These are phyloP conservation scores for Serendipita indica DNA, from an alignment of 768 basidiomycete genomes.

Conservation along the genomic window DNA sequence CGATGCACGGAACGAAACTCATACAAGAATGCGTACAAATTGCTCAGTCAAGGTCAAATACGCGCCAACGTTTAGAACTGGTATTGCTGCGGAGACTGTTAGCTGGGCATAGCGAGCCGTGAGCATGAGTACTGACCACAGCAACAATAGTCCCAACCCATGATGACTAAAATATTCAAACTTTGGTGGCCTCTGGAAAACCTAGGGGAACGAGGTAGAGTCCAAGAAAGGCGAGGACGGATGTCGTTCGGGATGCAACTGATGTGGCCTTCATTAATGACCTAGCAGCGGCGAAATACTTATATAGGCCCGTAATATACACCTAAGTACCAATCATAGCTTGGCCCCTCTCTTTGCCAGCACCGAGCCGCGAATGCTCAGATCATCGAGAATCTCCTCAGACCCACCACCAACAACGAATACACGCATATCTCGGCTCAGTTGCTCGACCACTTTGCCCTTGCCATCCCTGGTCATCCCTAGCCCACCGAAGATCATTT, in stretches of 20 bases:
- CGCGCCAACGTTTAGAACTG: conserved; percentile 79
- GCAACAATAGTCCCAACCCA: conserved; percentile 9
- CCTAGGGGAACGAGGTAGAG: neutral
- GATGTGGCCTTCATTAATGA: neutral
- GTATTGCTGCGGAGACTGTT: conserved; percentile 41
- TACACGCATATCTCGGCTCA: conserved; percentile 15
- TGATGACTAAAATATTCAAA: neutral
- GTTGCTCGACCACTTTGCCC: conserved; percentile 13
- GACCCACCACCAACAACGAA: conserved; percentile 15
- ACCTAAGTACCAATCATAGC: neutral
- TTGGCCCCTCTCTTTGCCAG: neutral
- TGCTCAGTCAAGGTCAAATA: conserved; percentile 71
- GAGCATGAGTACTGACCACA: conserved; percentile 4
- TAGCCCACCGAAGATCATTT: conserved; percentile 15
- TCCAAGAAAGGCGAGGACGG: neutral
- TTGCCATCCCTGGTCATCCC: conserved; percentile 14
- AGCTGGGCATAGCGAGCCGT: neutral
- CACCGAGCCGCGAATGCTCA: conserved; percentile 10
- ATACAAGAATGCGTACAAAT: conserved; percentile 26
- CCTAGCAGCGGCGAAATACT: neutral
- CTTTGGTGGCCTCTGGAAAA: neutral
- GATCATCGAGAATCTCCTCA: conserved; percentile 15
- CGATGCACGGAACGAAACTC: neutral
- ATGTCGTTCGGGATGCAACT: neutral
- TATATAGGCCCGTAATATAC: neutral